These are phyloP conservation scores for Anisodus tanguticus DNA, from an alignment of 257 asterid species.

Conservation along the genomic window DNA sequence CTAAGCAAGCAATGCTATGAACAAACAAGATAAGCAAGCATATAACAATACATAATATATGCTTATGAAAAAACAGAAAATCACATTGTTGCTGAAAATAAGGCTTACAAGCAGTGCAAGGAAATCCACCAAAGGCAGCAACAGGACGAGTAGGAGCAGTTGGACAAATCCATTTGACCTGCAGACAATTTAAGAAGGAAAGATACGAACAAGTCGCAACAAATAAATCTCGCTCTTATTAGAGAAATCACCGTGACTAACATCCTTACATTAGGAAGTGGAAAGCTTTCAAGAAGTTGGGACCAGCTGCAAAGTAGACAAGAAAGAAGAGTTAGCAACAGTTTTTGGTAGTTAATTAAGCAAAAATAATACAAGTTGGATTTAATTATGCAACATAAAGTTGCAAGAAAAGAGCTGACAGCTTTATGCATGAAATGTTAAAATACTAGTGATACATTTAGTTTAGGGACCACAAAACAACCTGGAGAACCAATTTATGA, in stretches of 20 bases:
- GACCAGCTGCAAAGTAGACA: slow-evolving; percentile 63
- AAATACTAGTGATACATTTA: neutral
- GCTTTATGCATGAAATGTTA: neutral
- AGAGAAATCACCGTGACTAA: neutral
- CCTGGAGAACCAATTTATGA: slow-evolving; percentile 30
- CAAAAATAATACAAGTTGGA: slow-evolving; percentile 21
- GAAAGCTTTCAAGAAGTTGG: slow-evolving; percentile 73
- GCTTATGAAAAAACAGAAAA: neutral
- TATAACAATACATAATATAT: slow-evolving; percentile 1
- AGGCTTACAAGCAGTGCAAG: slow-evolving; percentile 82
- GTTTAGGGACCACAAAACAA: neutral
- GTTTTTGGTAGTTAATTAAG: slow-evolving; percentile 11
- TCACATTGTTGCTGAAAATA: neutral
- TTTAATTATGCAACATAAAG: slow-evolving; percentile 21
- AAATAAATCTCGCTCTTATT: neutral
- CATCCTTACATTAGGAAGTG: slow-evolving; percentile 65
- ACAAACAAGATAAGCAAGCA: neutral
- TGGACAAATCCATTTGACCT: slow-evolving; percentile 94
- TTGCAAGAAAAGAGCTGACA: slow-evolving; percentile 5
- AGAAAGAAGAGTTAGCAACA: slow-evolving; percentile 27
- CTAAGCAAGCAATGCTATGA: slow-evolving; percentile 16
- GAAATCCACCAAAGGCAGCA: slow-evolving; percentile 79
- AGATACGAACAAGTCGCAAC: neutral
- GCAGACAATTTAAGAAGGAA: slow-evolving; percentile 33
- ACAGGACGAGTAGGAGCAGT: slow-evolving; percentile 88